A percentile compares a stretch with the other conserved stretches of the same genome.
Evolutionary conservation across 495 filamentous ascomycete species (phyloP).

Genomic region (Lasiosphaeris hirsuta): DNA sequence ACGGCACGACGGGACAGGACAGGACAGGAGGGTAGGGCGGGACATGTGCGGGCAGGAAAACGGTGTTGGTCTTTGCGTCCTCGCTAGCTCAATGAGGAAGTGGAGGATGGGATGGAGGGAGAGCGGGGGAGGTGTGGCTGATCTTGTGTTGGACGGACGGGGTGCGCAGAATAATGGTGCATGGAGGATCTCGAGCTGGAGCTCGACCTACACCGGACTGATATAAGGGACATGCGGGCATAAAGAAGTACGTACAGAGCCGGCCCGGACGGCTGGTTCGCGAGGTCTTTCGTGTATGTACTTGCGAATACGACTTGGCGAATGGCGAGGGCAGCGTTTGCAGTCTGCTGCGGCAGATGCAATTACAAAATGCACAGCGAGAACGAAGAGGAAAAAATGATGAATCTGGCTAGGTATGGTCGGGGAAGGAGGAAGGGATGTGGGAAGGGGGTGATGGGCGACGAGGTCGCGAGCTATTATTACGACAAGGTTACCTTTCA

Average conservation of each 20-base stretch:
- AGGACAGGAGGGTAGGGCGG: no score
- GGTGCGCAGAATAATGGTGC: neutral
- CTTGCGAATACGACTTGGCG: neutral
- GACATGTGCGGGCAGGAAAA: no score
- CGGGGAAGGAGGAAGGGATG: neutral
- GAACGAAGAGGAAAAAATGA: neutral
- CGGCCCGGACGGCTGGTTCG: no score
- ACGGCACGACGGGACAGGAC: no score
- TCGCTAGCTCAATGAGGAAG: conserved; percentile 10
- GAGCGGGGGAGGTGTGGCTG: conserved; percentile 9
- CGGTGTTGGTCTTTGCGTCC: neutral
- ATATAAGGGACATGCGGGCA: no score
- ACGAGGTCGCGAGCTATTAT: conserved; percentile 5
- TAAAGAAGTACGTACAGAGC: no score
- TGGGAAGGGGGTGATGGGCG: neutral
- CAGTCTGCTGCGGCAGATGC: neutral
- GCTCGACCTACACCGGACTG: no score
- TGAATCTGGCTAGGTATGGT: neutral
- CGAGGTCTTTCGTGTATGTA: neutral
- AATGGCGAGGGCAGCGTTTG: neutral
- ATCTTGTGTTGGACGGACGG: conserved; percentile 1
- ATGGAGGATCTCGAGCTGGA: no score
- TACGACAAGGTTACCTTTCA: neutral
- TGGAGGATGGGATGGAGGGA: neutral
- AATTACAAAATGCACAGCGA: neutral